phyloP scores from a whole-genome alignment of 1,284 basidiomycete genomes.

The Cerrena zonata region DNA sequence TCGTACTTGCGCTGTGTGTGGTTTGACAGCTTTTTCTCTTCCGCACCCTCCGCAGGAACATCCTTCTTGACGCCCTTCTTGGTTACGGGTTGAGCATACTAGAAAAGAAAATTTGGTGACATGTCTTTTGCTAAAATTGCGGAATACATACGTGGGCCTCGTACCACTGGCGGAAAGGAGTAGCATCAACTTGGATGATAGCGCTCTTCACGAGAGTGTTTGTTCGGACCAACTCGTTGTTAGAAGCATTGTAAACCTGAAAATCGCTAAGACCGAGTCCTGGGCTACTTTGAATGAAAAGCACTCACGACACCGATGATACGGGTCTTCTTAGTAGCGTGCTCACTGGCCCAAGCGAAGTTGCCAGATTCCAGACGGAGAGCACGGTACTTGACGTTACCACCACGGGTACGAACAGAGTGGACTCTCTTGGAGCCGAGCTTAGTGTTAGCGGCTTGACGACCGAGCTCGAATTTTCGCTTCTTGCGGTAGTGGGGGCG shows the following conservation, averaged over 20 bases:
- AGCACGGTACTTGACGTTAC: constrained; percentile 89
- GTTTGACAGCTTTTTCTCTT: constrained; percentile 80
- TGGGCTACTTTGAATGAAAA: not conserved
- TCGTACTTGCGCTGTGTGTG: constrained; percentile 82
- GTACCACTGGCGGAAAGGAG: constrained; percentile 98
- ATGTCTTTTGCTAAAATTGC: not conserved
- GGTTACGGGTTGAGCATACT: constrained; percentile 89
- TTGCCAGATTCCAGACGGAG: constrained; percentile 91
- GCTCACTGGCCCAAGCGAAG: constrained; percentile 95
- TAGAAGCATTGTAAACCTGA: constrained; percentile 93
- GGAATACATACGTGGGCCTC: constrained; percentile 84
- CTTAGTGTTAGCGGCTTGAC: constrained; percentile 92
- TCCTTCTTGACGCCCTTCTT: constrained; percentile 73
- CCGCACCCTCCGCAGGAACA: constrained; percentile 38
- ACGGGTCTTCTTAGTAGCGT: constrained; percentile 87
- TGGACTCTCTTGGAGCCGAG: constrained; percentile 90
- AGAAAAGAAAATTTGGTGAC: too few species aligned
- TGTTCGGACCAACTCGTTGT: constrained; percentile 97
- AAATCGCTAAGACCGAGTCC: constrained; percentile 1
- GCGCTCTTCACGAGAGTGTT: constrained; percentile 94
- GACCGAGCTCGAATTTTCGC: constrained; percentile 97
- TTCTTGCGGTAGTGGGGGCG: constrained; percentile 96
- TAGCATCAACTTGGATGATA: constrained; percentile 92
- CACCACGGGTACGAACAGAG: constrained; percentile 87
- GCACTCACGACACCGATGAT: constrained; percentile 86